These are phyloP conservation scores for Leishmania braziliensis DNA, from an alignment of 208 protist species.

Conservation along the genomic window DNA sequence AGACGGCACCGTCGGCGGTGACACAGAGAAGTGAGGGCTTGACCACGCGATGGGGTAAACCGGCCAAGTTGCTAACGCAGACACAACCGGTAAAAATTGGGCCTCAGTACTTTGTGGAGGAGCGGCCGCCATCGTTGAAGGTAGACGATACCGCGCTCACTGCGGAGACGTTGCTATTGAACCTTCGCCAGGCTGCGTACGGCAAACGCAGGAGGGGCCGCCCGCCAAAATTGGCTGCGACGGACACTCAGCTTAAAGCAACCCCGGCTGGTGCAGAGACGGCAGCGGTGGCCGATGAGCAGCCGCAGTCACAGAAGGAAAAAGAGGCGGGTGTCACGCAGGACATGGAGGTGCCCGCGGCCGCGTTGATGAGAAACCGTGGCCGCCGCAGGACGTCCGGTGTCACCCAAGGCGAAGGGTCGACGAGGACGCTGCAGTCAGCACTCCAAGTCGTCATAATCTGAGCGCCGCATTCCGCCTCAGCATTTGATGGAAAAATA, in stretches of 20 bases:
- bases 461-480: background rate
- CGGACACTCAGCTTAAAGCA: background rate
- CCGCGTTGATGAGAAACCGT: background rate
- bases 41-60: background rate
- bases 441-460: constrained; percentile 22
- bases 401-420: background rate
- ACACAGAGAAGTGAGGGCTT: background rate
- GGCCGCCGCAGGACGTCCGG: background rate
- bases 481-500: background rate
- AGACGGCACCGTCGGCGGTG: background rate
- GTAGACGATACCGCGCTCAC: constrained; percentile 4
- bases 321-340: background rate
- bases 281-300: background rate
- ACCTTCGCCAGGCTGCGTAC: constrained; percentile 2
- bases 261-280: background rate
- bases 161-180: constrained; percentile 2
- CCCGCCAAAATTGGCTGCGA: background rate
- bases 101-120: constrained; percentile 17
- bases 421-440: background rate
- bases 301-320: background rate
- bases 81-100: background rate
- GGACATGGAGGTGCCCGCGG: background rate
- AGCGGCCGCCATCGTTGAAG: constrained; percentile 8
- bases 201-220: background rate
- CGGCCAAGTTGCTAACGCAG: background rate